These are phyloP conservation scores for Colletotrichum karsti DNA, from an alignment of 2,329 filamentous ascomycete genomes.

Conservation along the genomic window DNA sequence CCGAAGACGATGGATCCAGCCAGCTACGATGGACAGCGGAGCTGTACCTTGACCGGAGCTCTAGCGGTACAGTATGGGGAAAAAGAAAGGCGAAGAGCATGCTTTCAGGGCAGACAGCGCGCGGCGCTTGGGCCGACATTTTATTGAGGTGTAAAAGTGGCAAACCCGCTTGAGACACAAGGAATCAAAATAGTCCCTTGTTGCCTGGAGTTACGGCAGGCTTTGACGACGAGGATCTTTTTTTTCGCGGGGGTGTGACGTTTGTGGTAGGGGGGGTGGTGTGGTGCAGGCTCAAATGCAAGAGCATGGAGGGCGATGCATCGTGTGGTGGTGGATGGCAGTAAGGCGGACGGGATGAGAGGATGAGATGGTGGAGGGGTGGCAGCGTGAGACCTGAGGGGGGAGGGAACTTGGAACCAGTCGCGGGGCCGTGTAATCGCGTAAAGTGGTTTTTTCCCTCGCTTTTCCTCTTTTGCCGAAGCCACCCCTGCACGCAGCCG, in stretches of 20 bases:
- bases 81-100: slow-evolving; percentile 25
- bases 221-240: slow-evolving; percentile 20
- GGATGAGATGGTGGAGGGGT: slow-evolving; percentile 21
- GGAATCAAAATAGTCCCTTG: slow-evolving; percentile 30
- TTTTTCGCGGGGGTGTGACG: slow-evolving; percentile 17
- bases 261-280: slow-evolving; percentile 19
- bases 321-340: background rate
- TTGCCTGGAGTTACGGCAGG: slow-evolving; percentile 30
- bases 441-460: slow-evolving; percentile 44
- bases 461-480: slow-evolving; percentile 26
- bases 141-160: slow-evolving; percentile 25
- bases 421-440: slow-evolving; percentile 38
- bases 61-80: slow-evolving; percentile 24
- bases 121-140: slow-evolving; percentile 27
- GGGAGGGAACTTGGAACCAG: slow-evolving; percentile 31
- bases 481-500: slow-evolving; percentile 35
- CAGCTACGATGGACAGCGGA: slow-evolving; percentile 5
- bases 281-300: slow-evolving; percentile 8
- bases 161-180: slow-evolving; percentile 29
- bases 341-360: background rate
- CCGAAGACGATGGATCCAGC: slow-evolving; percentile 21
- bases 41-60: background rate
- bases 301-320: slow-evolving; percentile 6
- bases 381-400: too few relatives aligned
- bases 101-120: slow-evolving; percentile 22